These are phyloP conservation scores for Sordariomycetes sp. DNA, from an alignment of 2,329 filamentous ascomycete genomes.

Conservation along the genomic window DNA sequence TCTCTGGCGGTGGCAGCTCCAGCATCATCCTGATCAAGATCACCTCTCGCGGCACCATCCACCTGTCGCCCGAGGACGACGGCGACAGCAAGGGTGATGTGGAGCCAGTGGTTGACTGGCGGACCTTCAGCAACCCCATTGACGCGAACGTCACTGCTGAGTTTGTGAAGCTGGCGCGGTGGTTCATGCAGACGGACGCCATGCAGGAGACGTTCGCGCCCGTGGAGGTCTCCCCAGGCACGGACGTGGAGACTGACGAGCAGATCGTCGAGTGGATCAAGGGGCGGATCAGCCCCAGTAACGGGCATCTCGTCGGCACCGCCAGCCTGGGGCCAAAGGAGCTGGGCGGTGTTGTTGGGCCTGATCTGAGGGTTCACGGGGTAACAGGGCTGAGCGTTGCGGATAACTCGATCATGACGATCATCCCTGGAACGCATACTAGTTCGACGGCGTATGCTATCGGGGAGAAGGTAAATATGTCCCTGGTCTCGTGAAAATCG, in stretches of 20 bases:
- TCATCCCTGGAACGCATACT: slow-evolving; percentile 28
- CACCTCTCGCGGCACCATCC: slow-evolving; percentile 41
- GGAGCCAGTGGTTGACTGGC: slow-evolving; percentile 36
- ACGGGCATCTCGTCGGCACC: slow-evolving; percentile 9
- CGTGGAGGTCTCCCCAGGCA: slow-evolving; percentile 23
- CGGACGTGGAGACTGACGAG: slow-evolving; percentile 16
- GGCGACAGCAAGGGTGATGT: slow-evolving; percentile 22
- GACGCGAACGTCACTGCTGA: slow-evolving; percentile 35
- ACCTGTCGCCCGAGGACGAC: slow-evolving; percentile 30
- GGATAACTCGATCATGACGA: slow-evolving; percentile 27
- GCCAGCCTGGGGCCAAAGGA: slow-evolving; percentile 7
- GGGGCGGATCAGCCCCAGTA: slow-evolving; percentile 7
- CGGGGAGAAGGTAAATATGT: slow-evolving; percentile 20
- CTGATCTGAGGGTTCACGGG: slow-evolving; percentile 24
- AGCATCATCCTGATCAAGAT: slow-evolving; percentile 20
- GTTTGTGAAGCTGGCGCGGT: slow-evolving; percentile 25
- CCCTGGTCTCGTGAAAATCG: neutral
- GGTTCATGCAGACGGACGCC: slow-evolving; percentile 17
- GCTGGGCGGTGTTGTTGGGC: slow-evolving; percentile 8
- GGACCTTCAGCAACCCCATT: slow-evolving; percentile 32
- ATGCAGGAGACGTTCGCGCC: slow-evolving; percentile 21
- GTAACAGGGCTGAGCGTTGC: slow-evolving; percentile 25
- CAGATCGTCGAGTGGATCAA: slow-evolving; percentile 11
- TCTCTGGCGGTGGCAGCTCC: slow-evolving; percentile 6
- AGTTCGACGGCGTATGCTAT: slow-evolving; percentile 34